These are phyloP conservation scores for Lachancea cidri DNA, from an alignment of 805 yeast genomes.

Conservation along the genomic window DNA sequence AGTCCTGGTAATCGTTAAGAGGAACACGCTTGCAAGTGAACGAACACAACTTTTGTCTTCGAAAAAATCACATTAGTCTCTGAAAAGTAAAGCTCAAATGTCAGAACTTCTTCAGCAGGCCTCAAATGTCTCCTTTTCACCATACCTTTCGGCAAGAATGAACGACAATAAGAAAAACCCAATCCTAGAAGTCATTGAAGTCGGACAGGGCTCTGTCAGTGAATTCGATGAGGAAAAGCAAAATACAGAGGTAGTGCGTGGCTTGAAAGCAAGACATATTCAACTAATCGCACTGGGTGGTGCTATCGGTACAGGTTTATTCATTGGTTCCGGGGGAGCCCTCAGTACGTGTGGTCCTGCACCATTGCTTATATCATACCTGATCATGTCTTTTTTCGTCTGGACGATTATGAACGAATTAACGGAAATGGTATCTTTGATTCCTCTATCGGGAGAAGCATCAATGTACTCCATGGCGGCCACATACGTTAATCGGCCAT, in stretches of 20 bases:
- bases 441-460: conserved; percentile 59
- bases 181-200: conserved; percentile 1
- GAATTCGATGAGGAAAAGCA: neutral
- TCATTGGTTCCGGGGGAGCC: conserved; percentile 64
- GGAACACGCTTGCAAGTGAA: no score
- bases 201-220: neutral
- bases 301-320: conserved; percentile 73
- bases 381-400: conserved; percentile 54
- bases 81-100: no score
- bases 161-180: conserved; percentile 1
- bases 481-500: conserved; percentile 13
- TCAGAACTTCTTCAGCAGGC: neutral
- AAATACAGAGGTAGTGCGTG: conserved; percentile 4
- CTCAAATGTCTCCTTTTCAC: conserved; percentile 1
- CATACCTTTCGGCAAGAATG: neutral
- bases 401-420: conserved; percentile 42
- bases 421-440: conserved; percentile 57
- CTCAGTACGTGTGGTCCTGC: conserved; percentile 65
- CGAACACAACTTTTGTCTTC: no score
- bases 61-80: no score
- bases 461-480: conserved; percentile 13
- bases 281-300: conserved; percentile 33
- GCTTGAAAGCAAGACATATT: conserved; percentile 15
- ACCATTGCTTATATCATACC: conserved; percentile 51
- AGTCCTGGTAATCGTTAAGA: no score